A percentile compares a stretch with the other conserved stretches of the same genome.
Conservation (phyloP, 306 rosid genomes). For the Hylodesmum podocarpum region DNA sequence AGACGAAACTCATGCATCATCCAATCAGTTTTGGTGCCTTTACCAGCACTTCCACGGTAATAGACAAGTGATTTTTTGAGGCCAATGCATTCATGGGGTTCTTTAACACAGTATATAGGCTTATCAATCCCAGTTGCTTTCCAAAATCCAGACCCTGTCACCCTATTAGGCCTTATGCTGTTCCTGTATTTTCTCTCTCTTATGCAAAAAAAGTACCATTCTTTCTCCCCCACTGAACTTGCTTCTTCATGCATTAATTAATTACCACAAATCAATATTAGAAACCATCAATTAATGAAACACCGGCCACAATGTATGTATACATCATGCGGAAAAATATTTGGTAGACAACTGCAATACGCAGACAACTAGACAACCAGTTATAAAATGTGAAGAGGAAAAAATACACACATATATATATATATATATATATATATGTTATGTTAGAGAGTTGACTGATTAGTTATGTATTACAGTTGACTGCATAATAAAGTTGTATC, state of each 20-base stretch:
- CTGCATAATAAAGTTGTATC: too few species aligned
- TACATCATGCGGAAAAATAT: too few species aligned
- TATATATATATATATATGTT: too few species aligned
- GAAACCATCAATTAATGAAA: not conserved
- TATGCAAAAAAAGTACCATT: constrained; percentile 73
- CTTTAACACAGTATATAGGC: constrained; percentile 47
- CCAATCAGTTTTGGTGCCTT: constrained; percentile 97
- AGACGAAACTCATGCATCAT: constrained; percentile 99
- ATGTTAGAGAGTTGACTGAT: too few species aligned
- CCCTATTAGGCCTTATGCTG: constrained; percentile 82
- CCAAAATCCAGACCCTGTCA: constrained; percentile 80
- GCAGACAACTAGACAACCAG: too few species aligned
- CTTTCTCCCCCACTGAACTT: constrained; percentile 51
- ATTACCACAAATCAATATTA: not conserved
- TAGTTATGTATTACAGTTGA: too few species aligned
- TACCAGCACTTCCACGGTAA: constrained; percentile 87
- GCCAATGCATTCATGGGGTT: constrained; percentile 59
- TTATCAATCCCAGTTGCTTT: constrained; percentile 89
- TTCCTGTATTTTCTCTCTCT: constrained; percentile 87
- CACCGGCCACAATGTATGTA: not conserved
- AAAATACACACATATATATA: too few species aligned
- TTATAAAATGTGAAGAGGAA: too few species aligned
- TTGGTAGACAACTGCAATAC: too few species aligned
- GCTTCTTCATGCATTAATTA: constrained; percentile 36
- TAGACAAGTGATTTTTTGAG: constrained; percentile 91